Percentiles rank a stretch among this genome's conserved stretches.
phyloP scores from a whole-genome alignment of 2,329 filamentous ascomycete genomes.

The Aureobasidium namibiae region DNA sequence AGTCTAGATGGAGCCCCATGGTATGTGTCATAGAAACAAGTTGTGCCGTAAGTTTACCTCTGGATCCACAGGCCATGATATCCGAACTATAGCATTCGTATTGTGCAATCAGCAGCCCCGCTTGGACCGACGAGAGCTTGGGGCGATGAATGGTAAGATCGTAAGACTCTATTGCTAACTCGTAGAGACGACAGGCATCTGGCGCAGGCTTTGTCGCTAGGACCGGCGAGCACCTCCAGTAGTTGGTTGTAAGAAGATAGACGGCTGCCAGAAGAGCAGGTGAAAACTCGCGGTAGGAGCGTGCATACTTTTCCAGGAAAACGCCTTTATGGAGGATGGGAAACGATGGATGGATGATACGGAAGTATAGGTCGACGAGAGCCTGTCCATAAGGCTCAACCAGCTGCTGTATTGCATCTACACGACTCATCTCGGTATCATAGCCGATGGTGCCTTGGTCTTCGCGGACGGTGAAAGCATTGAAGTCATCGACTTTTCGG shows the following conservation, averaged over 20 bases:
- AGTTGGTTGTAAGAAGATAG: conserved; percentile 55
- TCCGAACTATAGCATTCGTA: conserved; percentile 26
- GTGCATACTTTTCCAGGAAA: conserved; percentile 53
- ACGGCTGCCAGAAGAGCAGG: conserved; percentile 53
- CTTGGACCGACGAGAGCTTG: conserved; percentile 35
- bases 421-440: conserved; percentile 35
- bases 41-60: conserved; percentile 26
- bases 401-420: conserved; percentile 61
- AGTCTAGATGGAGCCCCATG: conserved; percentile 30
- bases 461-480: conserved; percentile 62
- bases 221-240: conserved; percentile 51
- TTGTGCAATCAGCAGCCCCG: conserved; percentile 30
- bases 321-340: conserved; percentile 54
- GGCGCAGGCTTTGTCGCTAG: conserved; percentile 40
- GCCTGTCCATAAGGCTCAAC: conserved; percentile 62
- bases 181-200: conserved; percentile 28
- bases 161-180: conserved; percentile 29
- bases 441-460: conserved; percentile 19
- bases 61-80: conserved; percentile 16
- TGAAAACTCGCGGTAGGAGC: conserved; percentile 50
- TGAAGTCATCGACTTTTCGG: conserved; percentile 12
- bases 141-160: conserved; percentile 30
- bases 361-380: conserved; percentile 67
- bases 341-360: conserved; percentile 51
- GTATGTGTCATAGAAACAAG: conserved; percentile 31